Conservation (phyloP, 208 protist genomes). For the Trichomonas gallinae region DNA sequence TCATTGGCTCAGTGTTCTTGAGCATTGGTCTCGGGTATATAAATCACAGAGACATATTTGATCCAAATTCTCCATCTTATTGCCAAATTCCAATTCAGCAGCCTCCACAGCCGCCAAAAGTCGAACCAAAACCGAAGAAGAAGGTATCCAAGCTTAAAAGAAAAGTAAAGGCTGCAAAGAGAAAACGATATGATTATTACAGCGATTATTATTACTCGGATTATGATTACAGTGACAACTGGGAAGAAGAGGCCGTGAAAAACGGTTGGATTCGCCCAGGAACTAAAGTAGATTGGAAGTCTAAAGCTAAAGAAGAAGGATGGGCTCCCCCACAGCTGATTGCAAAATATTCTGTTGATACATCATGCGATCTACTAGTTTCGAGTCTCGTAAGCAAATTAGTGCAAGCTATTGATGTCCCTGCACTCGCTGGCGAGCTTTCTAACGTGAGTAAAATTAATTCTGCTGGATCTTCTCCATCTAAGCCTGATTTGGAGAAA, state of each 20-base stretch:
- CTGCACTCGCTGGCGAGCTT: background rate
- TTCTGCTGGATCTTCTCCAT: background rate
- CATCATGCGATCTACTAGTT: background rate
- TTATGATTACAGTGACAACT: constrained; percentile 5
- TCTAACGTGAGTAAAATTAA: background rate
- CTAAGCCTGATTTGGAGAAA: background rate
- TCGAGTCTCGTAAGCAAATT: background rate
- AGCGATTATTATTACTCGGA: background rate
- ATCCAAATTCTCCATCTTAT: background rate
- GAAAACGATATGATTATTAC: background rate
- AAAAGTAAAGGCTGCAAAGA: background rate
- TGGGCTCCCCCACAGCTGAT: background rate
- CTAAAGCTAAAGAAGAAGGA: background rate
- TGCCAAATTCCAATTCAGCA: background rate
- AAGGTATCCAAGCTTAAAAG: background rate
- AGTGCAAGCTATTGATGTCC: background rate
- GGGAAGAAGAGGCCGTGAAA: background rate
- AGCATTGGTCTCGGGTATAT: background rate
- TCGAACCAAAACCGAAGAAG: background rate
- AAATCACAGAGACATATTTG: background rate
- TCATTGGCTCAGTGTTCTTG: background rate
- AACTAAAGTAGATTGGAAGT: background rate
- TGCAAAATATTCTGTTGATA: background rate
- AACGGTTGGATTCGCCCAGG: background rate
- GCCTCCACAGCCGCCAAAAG: background rate